Evolutionary conservation across 2,329 filamentous ascomycete species (phyloP).

Genomic region (Trichoderma arundinaceum): DNA sequence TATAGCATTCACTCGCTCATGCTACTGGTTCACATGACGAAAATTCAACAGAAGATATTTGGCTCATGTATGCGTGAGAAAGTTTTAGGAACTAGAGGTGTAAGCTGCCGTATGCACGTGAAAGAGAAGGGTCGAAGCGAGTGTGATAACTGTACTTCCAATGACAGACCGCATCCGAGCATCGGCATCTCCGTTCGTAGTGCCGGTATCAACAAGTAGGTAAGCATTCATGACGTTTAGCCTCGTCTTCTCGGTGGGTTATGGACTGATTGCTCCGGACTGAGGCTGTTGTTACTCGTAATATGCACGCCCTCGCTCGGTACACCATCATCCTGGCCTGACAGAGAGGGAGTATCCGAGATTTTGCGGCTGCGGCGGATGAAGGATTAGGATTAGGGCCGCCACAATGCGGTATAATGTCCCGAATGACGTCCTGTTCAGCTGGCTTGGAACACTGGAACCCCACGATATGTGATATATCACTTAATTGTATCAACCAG

Average conservation of each 20-base stretch:
- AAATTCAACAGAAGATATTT: neutral
- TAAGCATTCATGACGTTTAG: neutral
- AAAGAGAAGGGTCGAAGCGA: neutral
- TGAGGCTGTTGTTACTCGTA: neutral
- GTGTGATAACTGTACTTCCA: neutral
- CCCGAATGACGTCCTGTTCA: conserved; percentile 9
- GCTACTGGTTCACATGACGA: no score
- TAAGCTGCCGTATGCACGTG: neutral
- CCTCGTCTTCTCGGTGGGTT: neutral
- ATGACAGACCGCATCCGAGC: neutral
- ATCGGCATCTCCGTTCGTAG: neutral
- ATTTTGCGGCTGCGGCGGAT: conserved; percentile 10
- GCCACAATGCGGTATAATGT: neutral
- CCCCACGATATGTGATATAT: conserved; percentile 17
- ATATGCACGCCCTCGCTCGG: neutral
- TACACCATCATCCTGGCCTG: neutral
- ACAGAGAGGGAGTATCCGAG: neutral
- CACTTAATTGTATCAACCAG: neutral
- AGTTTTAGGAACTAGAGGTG: neutral
- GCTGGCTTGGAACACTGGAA: neutral
- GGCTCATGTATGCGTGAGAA: neutral
- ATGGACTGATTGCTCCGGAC: neutral
- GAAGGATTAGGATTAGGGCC: neutral
- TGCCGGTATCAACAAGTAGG: conserved; percentile 1
- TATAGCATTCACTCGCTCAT: neutral